Base-by-base conservation (phyloP, 305 asterid genomes). In the Vinca major region DNA sequence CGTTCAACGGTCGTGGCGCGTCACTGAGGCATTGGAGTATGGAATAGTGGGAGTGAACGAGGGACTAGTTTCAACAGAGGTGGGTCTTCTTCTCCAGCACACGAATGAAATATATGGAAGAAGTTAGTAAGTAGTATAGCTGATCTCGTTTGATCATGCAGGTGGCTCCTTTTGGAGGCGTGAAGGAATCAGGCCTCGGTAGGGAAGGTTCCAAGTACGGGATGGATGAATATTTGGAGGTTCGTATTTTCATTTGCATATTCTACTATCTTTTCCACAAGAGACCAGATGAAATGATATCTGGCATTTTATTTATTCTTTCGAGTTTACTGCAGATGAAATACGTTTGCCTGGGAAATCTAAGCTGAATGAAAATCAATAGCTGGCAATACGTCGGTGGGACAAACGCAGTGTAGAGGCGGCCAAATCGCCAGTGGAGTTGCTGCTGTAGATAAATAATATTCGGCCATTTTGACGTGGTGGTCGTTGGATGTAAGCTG, bases 151-250 rank as follows among this genome's bases (percentile, higher is more conserved):
- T 45, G 33, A 26, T 37, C 39, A 39, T 67, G 63, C 71, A 91
- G 98, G 96, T 94, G 77, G 96, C 99, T 74, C 99, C 98, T 72
- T 91, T 91, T 63, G 97, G 98, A 44, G 98, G 99, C 10, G 74
- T 91, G 86, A 94, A 94, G 76, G 95, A 94, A 77, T 94, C 97
- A 13, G 99, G 96, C 57, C 95, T 94, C 73, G 99, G 99, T 69
- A 93, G 97, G 16, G 98, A 91, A 84, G 99, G 99, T 76, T 94
- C 99, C 37, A 91, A 91, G 73, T 94, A 94, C 12, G 99, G 98
- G 75, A 79, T 91, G 84, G 98, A 94, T 69, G 99, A 94, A 63
- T 94, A 83, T 78, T 82, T 91, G 36, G 99, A 94, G 75, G 98
- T 92, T 81, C 8, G 81, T 79, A n/a, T 72, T 20, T 33, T 17